A percentile compares a stretch with the other conserved stretches of the same genome.
These are phyloP conservation scores for Fusarium sp. DNA, from an alignment of 2,329 filamentous ascomycete genomes.

Conservation along the genomic window DNA sequence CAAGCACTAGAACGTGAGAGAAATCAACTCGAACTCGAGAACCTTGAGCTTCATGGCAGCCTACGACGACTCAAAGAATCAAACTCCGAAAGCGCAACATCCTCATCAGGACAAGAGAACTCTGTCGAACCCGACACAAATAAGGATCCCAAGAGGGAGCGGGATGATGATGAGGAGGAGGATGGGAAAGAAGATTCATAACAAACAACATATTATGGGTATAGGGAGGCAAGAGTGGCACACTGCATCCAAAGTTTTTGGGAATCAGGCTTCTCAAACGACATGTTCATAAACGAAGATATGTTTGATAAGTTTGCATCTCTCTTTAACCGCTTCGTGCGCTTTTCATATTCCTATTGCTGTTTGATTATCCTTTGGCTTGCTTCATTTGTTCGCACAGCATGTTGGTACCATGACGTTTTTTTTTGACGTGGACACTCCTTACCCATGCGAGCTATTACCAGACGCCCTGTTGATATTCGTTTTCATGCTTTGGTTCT, in stretches of 20 bases:
- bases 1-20: conserved; percentile 40
- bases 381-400: conserved; percentile 3
- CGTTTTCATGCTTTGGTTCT: neutral
- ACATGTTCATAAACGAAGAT: neutral
- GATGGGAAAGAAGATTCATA: neutral
- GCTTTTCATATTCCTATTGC: neutral
- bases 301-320: neutral
- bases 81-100: conserved; percentile 10
- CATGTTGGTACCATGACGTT: neutral
- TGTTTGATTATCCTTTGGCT: conserved; percentile 22
- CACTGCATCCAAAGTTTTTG: neutral
- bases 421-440: neutral
- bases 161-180: neutral
- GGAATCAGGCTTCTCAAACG: neutral
- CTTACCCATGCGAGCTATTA: neutral
- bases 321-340: neutral
- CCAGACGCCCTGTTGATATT: neutral
- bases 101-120: conserved; percentile 20
- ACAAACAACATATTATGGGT: neutral
- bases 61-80: conserved; percentile 34
- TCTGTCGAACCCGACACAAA: conserved; percentile 26
- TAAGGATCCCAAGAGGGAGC: conserved; percentile 20
- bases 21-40: conserved; percentile 38
- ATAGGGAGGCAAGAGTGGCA: neutral
- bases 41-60: conserved; percentile 40